Evolutionary conservation across 2,329 filamentous ascomycete genomes (phyloP).

Genomic region (Grosmannia serpens): DNA sequence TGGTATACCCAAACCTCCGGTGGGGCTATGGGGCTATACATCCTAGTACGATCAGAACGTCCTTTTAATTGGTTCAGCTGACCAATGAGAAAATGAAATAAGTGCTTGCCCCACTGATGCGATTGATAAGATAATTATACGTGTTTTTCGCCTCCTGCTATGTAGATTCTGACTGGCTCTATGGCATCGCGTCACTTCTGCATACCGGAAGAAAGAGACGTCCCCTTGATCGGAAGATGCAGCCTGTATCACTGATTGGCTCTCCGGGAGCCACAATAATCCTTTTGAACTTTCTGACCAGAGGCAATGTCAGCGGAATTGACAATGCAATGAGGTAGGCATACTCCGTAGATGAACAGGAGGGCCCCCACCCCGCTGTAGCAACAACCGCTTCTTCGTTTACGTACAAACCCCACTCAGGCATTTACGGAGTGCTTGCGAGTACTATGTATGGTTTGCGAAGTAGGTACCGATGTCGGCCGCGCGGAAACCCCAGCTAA

Average conservation of each 20-base stretch:
- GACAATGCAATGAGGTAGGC: neutral
- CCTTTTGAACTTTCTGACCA: conserved; percentile 10
- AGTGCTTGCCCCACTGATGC: conserved; percentile 9
- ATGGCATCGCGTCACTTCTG: conserved; percentile 10
- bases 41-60: neutral
- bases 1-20: neutral
- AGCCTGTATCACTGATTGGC: conserved; percentile 3
- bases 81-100: conserved; percentile 2
- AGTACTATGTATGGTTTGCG: neutral
- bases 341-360: neutral
- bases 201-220: neutral
- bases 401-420: neutral
- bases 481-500: neutral
- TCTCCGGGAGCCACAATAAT: neutral
- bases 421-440: neutral
- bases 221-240: conserved; percentile 3
- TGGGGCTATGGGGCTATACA: neutral
- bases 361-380: neutral
- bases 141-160: neutral
- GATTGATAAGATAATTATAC: conserved; percentile 19
- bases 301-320: conserved; percentile 10
- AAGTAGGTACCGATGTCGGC: neutral
- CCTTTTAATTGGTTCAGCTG: conserved; percentile 6
- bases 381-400: neutral
- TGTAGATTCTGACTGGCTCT: neutral